A percentile compares a stretch with the other conserved stretches of the same genome.
phyloP scores from a whole-genome alignment of 1,284 basidiomycete species.

The Prillingera fragicola region DNA sequence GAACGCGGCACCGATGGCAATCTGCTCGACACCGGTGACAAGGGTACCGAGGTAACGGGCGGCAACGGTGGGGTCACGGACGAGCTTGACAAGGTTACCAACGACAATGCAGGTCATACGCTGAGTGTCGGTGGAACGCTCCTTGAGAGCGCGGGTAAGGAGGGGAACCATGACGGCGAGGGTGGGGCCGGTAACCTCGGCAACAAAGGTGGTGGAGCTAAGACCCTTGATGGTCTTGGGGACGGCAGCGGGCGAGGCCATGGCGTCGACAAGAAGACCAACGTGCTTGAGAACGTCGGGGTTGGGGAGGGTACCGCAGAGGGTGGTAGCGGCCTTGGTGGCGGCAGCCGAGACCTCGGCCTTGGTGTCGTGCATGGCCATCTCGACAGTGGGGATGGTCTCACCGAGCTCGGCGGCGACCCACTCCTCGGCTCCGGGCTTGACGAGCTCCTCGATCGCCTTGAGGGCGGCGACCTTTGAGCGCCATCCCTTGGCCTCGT shows the following conservation, averaged over 20 bases:
- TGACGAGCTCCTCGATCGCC: constrained; percentile 68
- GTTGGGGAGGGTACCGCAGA: constrained; percentile 90
- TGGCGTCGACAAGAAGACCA: constrained; percentile 84
- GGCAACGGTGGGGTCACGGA: constrained; percentile 84
- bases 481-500: constrained; percentile 81
- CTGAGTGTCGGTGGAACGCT: constrained; percentile 92
- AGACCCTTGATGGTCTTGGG: constrained; percentile 93
- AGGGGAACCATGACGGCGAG: constrained; percentile 94
- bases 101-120: constrained; percentile 78
- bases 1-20: constrained; percentile 87
- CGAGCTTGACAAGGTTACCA: constrained; percentile 96
- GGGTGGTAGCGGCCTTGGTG: constrained; percentile 83
- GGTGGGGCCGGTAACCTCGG: constrained; percentile 93
- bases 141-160: constrained; percentile 85
- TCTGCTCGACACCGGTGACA: constrained; percentile 85
- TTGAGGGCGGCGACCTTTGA: constrained; percentile 92
- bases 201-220: constrained; percentile 87
- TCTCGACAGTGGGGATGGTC: constrained; percentile 81
- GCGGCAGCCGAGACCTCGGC: constrained; percentile 85
- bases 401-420: constrained; percentile 78
- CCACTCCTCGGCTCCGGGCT: constrained; percentile 64
- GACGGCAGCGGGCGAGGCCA: constrained; percentile 78
- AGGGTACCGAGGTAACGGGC: constrained; percentile 83
- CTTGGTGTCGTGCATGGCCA: constrained; percentile 96
- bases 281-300: constrained; percentile 89